Conservation (phyloP, 2,329 filamentous ascomycete species). For the Arthrobotrys sinensis region DNA sequence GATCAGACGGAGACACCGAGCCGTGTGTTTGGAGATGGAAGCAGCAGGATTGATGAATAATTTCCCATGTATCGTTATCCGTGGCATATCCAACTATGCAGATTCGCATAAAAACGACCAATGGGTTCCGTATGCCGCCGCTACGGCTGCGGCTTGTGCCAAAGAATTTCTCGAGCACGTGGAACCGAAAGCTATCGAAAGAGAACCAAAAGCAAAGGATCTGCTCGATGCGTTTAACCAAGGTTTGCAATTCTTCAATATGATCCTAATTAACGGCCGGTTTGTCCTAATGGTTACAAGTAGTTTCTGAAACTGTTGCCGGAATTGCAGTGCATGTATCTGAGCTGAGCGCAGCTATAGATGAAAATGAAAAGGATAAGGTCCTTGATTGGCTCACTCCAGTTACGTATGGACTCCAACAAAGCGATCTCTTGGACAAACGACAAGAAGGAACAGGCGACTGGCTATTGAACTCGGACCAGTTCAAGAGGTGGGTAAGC, state of each 20-base stretch:
- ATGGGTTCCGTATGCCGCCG: constrained; percentile 1
- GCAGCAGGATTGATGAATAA: neutral
- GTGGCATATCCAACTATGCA: constrained; percentile 35
- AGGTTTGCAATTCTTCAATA: too few relatives aligned
- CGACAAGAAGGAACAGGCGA: neutral
- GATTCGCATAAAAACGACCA: constrained; percentile 16
- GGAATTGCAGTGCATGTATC: too few relatives aligned
- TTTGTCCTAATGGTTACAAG: too few relatives aligned
- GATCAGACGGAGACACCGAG: neutral
- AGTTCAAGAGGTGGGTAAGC: constrained; percentile 66
- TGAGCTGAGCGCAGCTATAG: too few relatives aligned
- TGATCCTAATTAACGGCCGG: too few relatives aligned
- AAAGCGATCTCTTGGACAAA: too few relatives aligned
- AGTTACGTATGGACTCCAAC: too few relatives aligned
- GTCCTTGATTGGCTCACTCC: neutral
- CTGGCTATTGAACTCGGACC: constrained; percentile 66
- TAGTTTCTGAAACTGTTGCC: too few relatives aligned
- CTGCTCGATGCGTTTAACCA: too few relatives aligned
- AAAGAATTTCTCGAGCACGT: constrained; percentile 13
- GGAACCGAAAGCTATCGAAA: too few relatives aligned
- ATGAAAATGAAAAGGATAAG: too few relatives aligned
- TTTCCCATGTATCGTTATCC: neutral
- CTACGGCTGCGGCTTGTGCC: neutral
- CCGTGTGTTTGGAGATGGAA: constrained; percentile 26
- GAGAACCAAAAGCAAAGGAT: too few relatives aligned